A percentile compares a stretch with the other conserved stretches of the same genome.
Evolutionary conservation across 306 rosid species (phyloP).

Genomic region (Purshia tridentata): DNA sequence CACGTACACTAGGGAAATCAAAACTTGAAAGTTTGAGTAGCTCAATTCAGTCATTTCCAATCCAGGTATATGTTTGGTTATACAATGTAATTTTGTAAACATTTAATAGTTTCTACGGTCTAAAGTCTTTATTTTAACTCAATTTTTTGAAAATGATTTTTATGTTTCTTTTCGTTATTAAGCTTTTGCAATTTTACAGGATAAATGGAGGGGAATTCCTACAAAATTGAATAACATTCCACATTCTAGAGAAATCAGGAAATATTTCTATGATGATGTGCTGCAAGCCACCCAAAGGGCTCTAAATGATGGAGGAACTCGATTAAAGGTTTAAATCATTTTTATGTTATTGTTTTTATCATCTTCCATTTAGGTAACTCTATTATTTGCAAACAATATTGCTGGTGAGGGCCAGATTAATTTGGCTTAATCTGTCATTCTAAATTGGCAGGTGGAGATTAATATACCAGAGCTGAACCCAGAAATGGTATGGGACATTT

Average conservation of each 20-base stretch:
- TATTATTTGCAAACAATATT: too few species aligned
- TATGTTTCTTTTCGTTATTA: slow-evolving; percentile 33
- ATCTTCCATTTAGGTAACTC: too few species aligned
- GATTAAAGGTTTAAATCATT: slow-evolving; percentile 55
- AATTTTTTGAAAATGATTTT: slow-evolving; percentile 19
- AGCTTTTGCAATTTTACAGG: slow-evolving; percentile 61
- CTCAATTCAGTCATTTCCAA: slow-evolving; percentile 41
- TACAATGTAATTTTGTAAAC: slow-evolving; percentile 13
- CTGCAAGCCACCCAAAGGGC: slow-evolving; percentile 77
- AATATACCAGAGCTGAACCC: slow-evolving; percentile 96
- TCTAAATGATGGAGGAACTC: slow-evolving; percentile 62
- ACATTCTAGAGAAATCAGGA: slow-evolving; percentile 87
- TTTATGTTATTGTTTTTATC: too few species aligned
- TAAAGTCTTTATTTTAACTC: neutral
- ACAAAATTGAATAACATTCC: slow-evolving; percentile 91
- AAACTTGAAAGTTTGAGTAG: slow-evolving; percentile 20
- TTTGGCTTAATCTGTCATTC: slow-evolving; percentile 29
- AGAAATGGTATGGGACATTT: slow-evolving; percentile 63
- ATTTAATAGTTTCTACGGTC: slow-evolving; percentile 5
- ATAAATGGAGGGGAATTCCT: slow-evolving; percentile 92
- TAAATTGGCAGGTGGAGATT: slow-evolving; percentile 73
- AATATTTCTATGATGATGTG: slow-evolving; percentile 85
- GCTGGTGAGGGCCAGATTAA: slow-evolving; percentile 24
- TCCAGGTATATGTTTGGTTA: slow-evolving; percentile 43
- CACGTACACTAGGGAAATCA: slow-evolving; percentile 48